A percentile compares a stretch with the other conserved stretches of the same genome.
phyloP scores from a whole-genome alignment of 352 stramenopile species.

The Phytophthora sp. region DNA sequence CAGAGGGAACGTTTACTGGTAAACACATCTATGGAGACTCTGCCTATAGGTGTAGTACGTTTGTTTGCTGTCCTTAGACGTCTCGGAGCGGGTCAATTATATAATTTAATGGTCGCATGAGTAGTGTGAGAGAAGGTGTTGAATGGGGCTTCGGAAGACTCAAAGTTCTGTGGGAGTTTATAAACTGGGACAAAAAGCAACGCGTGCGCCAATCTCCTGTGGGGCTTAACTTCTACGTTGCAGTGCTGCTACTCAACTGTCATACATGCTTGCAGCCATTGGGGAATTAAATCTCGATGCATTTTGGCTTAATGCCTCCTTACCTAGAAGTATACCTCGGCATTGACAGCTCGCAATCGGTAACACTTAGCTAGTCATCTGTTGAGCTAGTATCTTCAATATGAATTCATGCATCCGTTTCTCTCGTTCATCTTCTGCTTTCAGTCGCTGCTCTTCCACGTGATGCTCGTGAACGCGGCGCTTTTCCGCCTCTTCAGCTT shows the following conservation, averaged over 20 bases:
- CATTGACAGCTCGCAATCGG: too few species aligned
- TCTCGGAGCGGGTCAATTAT: too few species aligned
- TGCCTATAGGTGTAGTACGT: not conserved
- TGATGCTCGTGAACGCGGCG: not conserved
- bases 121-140: too few species aligned
- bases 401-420: not conserved
- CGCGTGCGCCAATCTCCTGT: not conserved
- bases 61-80: too few species aligned
- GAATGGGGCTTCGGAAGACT: not conserved
- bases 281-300: conserved; percentile 1
- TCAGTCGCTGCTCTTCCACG: not conserved
- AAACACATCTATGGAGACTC: not conserved
- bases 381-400: not conserved
- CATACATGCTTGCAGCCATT: not conserved
- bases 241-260: not conserved
- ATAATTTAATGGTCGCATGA: too few species aligned
- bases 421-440: not conserved
- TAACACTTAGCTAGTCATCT: too few species aligned
- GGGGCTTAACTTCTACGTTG: not conserved
- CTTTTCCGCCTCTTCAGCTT: not conserved
- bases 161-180: not conserved
- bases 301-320: not conserved
- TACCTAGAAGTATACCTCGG: not conserved
- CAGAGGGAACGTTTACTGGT: not conserved
- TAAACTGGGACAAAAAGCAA: not conserved